Evolutionary conservation across 768 basidiomycete species (phyloP).

Genomic region (Boletus rufocinnamomeus): DNA sequence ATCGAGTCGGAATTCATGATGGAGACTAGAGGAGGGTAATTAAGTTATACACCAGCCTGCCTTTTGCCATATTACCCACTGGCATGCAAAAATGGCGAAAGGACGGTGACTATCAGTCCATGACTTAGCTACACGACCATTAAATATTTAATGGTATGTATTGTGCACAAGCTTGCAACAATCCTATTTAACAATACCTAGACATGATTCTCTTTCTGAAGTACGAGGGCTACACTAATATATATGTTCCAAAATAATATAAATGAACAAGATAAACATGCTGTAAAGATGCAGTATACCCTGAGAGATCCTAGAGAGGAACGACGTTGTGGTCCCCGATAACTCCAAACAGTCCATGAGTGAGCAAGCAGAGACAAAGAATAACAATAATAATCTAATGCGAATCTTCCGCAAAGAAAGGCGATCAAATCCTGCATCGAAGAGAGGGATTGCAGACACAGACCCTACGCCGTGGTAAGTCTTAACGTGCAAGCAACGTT

Average conservation of each 20-base stretch:
- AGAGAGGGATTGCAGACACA: not conserved
- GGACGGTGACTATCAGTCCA: too few species aligned
- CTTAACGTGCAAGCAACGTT: not conserved
- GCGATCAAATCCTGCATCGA: slow-evolving; percentile 11
- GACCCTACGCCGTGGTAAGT: not conserved
- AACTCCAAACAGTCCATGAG: slow-evolving; percentile 37
- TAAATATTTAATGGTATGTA: not conserved
- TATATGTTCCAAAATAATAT: slow-evolving; percentile 39
- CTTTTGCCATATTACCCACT: not conserved
- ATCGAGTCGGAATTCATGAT: slow-evolving; percentile 25
- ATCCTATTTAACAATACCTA: slow-evolving; percentile 18
- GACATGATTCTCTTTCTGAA: slow-evolving; percentile 5
- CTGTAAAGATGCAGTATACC: slow-evolving; percentile 36
- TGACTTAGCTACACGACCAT: not conserved
- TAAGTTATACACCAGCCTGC: too few species aligned
- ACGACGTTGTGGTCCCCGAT: slow-evolving; percentile 25
- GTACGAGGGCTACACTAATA: slow-evolving; percentile 32
- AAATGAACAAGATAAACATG: slow-evolving; percentile 42
- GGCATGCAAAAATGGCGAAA: not conserved
- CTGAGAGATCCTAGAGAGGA: slow-evolving; percentile 36
- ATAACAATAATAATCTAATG: slow-evolving; percentile 37
- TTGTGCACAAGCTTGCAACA: slow-evolving; percentile 9
- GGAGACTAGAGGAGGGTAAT: not conserved
- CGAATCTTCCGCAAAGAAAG: slow-evolving; percentile 24
- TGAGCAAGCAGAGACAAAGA: slow-evolving; percentile 27